Percentiles rank a stretch among this genome's conserved stretches.
These are phyloP conservation scores for Aspergillus nidulans DNA, from an alignment of 495 filamentous ascomycete genomes.

Conservation along the genomic window DNA sequence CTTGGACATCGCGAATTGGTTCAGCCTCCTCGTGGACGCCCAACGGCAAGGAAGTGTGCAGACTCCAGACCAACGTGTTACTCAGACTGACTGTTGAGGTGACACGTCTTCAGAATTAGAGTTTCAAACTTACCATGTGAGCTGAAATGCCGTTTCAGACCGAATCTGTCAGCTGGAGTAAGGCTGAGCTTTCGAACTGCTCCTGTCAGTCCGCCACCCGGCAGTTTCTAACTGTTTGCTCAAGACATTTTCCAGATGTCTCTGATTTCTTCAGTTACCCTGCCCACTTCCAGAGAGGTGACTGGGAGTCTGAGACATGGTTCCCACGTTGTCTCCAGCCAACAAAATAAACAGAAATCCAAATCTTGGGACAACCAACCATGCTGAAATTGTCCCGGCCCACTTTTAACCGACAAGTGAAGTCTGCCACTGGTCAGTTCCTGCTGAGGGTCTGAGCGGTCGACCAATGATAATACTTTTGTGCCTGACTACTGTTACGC, in stretches of 20 bases:
- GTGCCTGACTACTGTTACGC: constrained; percentile 1
- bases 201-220: too few species aligned
- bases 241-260: too few species aligned
- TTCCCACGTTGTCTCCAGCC: background rate
- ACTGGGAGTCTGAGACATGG: background rate
- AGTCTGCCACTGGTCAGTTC: background rate
- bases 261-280: background rate
- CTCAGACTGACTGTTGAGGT: background rate
- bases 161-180: too few species aligned
- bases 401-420: background rate
- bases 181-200: too few species aligned
- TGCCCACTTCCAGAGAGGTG: background rate
- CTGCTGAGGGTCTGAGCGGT: background rate
- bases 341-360: background rate
- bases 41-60: background rate
- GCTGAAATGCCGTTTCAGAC: background rate
- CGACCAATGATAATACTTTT: background rate
- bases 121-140: background rate
- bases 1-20: background rate
- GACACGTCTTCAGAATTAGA: background rate
- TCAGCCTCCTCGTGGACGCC: too few species aligned
- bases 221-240: too few species aligned
- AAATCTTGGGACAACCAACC: background rate
- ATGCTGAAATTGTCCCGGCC: background rate
- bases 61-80: background rate